Percentiles rank a stretch among this genome's conserved stretches.
phyloP scores from a whole-genome alignment of 2,329 filamentous ascomycete genomes.

The Xylariaceae sp. region DNA sequence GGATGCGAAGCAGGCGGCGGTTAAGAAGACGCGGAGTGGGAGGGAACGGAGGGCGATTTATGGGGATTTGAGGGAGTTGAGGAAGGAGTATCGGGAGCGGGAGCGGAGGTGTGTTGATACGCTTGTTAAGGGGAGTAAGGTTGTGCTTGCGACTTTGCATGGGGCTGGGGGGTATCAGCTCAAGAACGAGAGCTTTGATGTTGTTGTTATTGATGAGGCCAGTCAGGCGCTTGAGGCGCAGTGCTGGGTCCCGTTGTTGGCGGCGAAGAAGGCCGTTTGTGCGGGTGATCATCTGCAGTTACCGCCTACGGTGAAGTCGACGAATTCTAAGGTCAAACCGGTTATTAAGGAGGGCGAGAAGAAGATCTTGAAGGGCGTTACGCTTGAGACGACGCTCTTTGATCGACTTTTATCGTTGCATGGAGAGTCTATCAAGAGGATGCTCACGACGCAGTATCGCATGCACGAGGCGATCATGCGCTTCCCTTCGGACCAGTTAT shows the following conservation, averaged over 20 bases:
- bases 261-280: conserved; percentile 77
- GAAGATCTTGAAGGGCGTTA: conserved; percentile 47
- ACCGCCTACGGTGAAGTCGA: conserved; percentile 87
- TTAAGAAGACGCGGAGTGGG: conserved; percentile 79
- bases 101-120: conserved; percentile 76
- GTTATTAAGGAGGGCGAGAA: conserved; percentile 34
- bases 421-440: conserved; percentile 77
- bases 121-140: conserved; percentile 70
- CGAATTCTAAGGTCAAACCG: conserved; percentile 44
- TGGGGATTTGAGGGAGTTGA: conserved; percentile 73
- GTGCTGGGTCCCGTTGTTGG: conserved; percentile 87
- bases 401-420: conserved; percentile 80
- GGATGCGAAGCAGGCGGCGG: conserved; percentile 82
- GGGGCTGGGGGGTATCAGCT: conserved; percentile 84
- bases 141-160: conserved; percentile 88
- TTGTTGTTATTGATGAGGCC: conserved; percentile 93
- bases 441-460: conserved; percentile 95
- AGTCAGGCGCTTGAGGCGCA: conserved; percentile 94
- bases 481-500: conserved; percentile 85
- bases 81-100: conserved; percentile 81
- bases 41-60: conserved; percentile 79
- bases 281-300: conserved; percentile 93
- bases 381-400: conserved; percentile 86
- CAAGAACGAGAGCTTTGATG: conserved; percentile 75
- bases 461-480: conserved; percentile 97